Conservation (phyloP, 495 filamentous ascomycete species). For the Hypoxylon rickii region DNA sequence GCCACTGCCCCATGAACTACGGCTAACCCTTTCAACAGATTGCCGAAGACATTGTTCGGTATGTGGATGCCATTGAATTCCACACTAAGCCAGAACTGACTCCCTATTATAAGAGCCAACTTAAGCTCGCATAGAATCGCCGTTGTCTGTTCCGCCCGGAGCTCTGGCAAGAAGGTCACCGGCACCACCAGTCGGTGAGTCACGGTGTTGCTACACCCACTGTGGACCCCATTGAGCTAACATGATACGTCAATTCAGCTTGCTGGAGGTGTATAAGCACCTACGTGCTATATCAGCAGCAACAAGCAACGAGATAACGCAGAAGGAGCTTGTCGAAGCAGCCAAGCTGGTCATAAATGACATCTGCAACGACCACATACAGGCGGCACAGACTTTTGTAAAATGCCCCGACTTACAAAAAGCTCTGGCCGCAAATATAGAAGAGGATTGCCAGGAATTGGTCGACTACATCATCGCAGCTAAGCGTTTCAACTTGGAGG, state of each 20-base stretch:
- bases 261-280: slow-evolving; percentile 63
- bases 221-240: slow-evolving; percentile 20
- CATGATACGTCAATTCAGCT: slow-evolving; percentile 35
- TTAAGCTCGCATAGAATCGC: slow-evolving; percentile 72
- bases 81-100: slow-evolving; percentile 14
- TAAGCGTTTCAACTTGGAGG: slow-evolving; percentile 65
- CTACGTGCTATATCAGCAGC: slow-evolving; percentile 71
- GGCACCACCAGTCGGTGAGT: slow-evolving; percentile 94
- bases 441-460: slow-evolving; percentile 69
- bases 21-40: slow-evolving; percentile 52
- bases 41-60: slow-evolving; percentile 75
- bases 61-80: slow-evolving; percentile 35
- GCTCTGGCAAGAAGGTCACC: slow-evolving; percentile 84
- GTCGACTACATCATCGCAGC: slow-evolving; percentile 59
- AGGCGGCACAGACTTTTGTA: slow-evolving; percentile 67
- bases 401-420: slow-evolving; percentile 62
- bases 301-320: slow-evolving; percentile 61
- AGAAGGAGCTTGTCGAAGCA: slow-evolving; percentile 69
- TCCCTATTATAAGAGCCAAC: slow-evolving; percentile 58
- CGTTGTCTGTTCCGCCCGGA: slow-evolving; percentile 91
- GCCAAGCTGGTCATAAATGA: slow-evolving; percentile 74
- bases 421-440: slow-evolving; percentile 63
- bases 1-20: slow-evolving; percentile 2
- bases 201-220: slow-evolving; percentile 17
- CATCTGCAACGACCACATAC: slow-evolving; percentile 73